phyloP scores from a whole-genome alignment of 116 monocot genomes.

The Papilionanthe hybrid region DNA sequence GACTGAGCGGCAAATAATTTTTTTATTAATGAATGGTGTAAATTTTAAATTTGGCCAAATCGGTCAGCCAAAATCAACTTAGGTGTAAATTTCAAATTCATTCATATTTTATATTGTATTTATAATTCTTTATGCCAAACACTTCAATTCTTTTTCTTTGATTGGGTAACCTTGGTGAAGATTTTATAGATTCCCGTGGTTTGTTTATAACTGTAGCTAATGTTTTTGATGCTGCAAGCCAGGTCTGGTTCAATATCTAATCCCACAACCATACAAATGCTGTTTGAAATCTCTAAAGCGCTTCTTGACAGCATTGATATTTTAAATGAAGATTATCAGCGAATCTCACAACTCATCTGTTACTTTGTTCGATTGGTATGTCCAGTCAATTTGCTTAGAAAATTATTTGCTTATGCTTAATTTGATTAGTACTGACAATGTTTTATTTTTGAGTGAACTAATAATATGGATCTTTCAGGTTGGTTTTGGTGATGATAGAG shows the following conservation, averaged over 20 bases:
- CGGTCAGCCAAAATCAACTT: too few relatives aligned
- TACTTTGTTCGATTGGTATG: slow-evolving; percentile 35
- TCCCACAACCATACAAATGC: slow-evolving; percentile 23
- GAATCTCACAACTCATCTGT: slow-evolving; percentile 23
- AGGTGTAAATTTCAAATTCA: too few relatives aligned
- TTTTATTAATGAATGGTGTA: too few relatives aligned
- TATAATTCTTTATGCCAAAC: too few relatives aligned
- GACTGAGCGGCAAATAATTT: too few relatives aligned
- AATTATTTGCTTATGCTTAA: not conserved
- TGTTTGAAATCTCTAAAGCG: slow-evolving; percentile 40
- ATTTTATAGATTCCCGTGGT: not conserved
- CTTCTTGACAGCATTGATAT: slow-evolving; percentile 33
- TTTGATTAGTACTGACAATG: not conserved
- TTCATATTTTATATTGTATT: too few relatives aligned
- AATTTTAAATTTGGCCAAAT: too few relatives aligned
- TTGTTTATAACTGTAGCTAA: not conserved
- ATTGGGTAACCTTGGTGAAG: not conserved
- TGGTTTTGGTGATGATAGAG: slow-evolving; percentile 35
- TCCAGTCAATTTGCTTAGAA: not conserved
- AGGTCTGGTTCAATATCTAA: slow-evolving; percentile 23
- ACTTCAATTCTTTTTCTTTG: not conserved
- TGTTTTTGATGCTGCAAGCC: slow-evolving; percentile 4
- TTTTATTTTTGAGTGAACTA: not conserved
- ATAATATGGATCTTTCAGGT: slow-evolving; percentile 23
- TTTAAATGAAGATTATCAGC: slow-evolving; percentile 21